phyloP scores from a whole-genome alignment of 2,329 filamentous ascomycete species.

The Sporothrix dimorphospora region DNA sequence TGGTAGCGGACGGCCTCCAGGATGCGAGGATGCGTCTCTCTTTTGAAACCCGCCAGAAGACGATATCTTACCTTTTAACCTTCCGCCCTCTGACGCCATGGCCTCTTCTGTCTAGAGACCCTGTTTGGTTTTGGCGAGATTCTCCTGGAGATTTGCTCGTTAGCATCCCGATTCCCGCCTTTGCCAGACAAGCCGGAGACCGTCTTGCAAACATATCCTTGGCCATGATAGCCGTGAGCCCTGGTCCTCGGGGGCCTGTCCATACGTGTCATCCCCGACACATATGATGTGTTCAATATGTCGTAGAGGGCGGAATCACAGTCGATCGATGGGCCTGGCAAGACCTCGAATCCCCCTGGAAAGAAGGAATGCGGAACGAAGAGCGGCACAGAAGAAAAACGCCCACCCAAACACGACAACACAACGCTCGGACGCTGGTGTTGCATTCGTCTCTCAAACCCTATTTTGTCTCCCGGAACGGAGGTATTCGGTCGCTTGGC shows the following conservation, averaged over 20 bases:
- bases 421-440: conserved; percentile 11
- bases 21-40: background rate
- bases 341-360: background rate
- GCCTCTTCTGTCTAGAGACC: background rate
- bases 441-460: conserved; percentile 7
- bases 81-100: background rate
- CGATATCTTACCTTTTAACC: background rate
- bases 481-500: background rate
- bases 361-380: background rate
- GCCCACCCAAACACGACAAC: background rate
- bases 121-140: background rate
- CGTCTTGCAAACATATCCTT: background rate
- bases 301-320: background rate
- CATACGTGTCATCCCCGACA: background rate
- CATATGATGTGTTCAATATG: conserved; percentile 15
- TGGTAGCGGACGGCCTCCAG: background rate
- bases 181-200: background rate
- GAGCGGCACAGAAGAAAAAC: background rate
- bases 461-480: conserved; percentile 5
- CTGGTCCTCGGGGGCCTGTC: background rate
- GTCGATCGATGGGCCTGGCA: background rate
- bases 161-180: background rate
- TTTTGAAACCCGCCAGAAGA: conserved; percentile 14
- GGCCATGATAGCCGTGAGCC: background rate
- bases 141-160: background rate